phyloP scores from a whole-genome alignment of 257 asterid species.

The Solanum stenotomum region DNA sequence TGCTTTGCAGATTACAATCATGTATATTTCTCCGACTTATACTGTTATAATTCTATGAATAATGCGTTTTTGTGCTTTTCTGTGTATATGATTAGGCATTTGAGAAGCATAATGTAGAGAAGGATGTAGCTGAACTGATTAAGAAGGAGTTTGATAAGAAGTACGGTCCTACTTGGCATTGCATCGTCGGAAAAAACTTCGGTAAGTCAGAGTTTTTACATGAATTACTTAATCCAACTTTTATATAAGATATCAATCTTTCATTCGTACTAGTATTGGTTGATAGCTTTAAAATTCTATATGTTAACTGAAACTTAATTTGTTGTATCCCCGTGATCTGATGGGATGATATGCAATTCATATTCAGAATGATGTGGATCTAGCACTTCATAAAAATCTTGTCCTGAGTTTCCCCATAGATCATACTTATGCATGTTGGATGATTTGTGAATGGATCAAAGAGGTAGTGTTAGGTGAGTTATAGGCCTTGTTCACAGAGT shows the following conservation, averaged over 20 bases:
- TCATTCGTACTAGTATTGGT: not conserved
- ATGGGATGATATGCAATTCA: not conserved
- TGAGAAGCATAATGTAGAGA: constrained; percentile 81
- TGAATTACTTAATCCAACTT: not conserved
- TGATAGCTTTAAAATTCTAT: not conserved
- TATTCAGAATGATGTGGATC: not conserved
- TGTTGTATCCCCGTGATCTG: not conserved
- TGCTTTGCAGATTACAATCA: not conserved
- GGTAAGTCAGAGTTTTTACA: constrained; percentile 28
- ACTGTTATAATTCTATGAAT: not conserved
- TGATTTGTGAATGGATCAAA: not conserved
- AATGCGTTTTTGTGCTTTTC: not conserved
- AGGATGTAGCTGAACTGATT: constrained; percentile 92
- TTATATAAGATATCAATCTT: not conserved
- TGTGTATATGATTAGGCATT: constrained; percentile 49
- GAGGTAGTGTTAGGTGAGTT: not conserved
- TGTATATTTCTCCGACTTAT: not conserved
- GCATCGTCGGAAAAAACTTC: constrained; percentile 97
- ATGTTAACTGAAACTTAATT: not conserved
- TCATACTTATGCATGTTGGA: not conserved
- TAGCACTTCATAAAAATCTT: not conserved
- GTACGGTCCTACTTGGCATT: constrained; percentile 98
- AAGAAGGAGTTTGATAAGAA: constrained; percentile 91
- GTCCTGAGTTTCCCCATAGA: not conserved
- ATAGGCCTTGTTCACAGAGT: not conserved